Conservation (phyloP, 2,329 filamentous ascomycete species). For the Penicillium hesseltinei region DNA sequence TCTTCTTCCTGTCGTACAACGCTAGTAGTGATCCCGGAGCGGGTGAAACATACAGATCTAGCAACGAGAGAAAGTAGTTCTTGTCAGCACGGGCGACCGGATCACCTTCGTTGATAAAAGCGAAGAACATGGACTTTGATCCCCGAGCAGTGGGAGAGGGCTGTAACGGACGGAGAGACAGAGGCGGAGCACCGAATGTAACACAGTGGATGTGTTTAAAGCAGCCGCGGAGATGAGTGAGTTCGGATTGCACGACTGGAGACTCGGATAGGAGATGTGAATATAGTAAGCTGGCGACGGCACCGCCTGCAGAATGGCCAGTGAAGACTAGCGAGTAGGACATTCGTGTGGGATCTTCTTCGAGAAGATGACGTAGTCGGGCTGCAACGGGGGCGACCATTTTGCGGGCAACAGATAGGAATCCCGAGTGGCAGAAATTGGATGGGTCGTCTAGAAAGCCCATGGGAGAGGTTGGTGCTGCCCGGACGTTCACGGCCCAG, state of each 20-base stretch:
- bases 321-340: constrained; percentile 75
- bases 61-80: constrained; percentile 68
- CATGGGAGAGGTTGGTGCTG: constrained; percentile 62
- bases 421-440: constrained; percentile 79
- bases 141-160: constrained; percentile 54
- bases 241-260: constrained; percentile 55
- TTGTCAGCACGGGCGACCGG: constrained; percentile 75
- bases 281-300: constrained; percentile 76
- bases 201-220: constrained; percentile 82
- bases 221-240: constrained; percentile 65
- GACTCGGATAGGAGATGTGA: constrained; percentile 68
- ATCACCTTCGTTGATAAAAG: constrained; percentile 83
- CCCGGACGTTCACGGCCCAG: constrained; percentile 80
- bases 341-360: constrained; percentile 67
- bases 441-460: constrained; percentile 74
- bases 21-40: constrained; percentile 42
- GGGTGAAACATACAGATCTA: constrained; percentile 67
- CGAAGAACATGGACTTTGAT: constrained; percentile 70
- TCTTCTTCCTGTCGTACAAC: constrained; percentile 22
- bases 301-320: constrained; percentile 82
- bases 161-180: constrained; percentile 67
- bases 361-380: constrained; percentile 65
- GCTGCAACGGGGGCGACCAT: constrained; percentile 73
- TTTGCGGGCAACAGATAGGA: constrained; percentile 69
- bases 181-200: constrained; percentile 79